Conservation (phyloP, 2,329 filamentous ascomycete species). For the Alternaria conjuncta region DNA sequence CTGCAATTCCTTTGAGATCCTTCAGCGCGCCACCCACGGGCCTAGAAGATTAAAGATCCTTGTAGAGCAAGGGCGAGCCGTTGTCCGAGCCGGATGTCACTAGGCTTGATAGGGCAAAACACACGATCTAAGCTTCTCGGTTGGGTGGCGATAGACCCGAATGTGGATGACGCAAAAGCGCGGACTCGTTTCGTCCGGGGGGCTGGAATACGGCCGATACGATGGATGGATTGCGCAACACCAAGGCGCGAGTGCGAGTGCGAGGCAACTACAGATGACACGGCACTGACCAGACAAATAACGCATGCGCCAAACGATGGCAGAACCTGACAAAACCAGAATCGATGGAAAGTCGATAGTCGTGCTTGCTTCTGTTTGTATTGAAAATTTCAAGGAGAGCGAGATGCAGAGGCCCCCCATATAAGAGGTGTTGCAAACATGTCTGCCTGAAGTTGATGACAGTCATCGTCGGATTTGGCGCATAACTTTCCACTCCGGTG, state of each 20-base stretch:
- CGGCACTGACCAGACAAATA: background rate
- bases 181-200: slow-evolving; percentile 4
- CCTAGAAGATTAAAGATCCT: slow-evolving; percentile 7
- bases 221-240: background rate
- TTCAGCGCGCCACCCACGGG: slow-evolving; percentile 12
- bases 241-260: background rate
- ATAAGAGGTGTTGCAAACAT: background rate
- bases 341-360: background rate
- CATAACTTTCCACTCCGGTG: background rate
- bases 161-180: background rate
- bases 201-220: slow-evolving; percentile 5
- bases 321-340: too few species aligned
- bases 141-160: background rate
- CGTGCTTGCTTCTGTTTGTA: background rate
- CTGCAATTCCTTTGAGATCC: slow-evolving; percentile 3
- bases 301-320: background rate
- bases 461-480: background rate
- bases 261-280: background rate
- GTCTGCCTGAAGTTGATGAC: background rate
- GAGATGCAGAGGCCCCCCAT: background rate
- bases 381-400: background rate
- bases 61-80: background rate
- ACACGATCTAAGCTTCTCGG: slow-evolving; percentile 2
- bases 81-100: background rate
- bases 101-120: background rate